phyloP scores from a whole-genome alignment of 1,284 basidiomycete species.

The Golubevia pallescens region DNA sequence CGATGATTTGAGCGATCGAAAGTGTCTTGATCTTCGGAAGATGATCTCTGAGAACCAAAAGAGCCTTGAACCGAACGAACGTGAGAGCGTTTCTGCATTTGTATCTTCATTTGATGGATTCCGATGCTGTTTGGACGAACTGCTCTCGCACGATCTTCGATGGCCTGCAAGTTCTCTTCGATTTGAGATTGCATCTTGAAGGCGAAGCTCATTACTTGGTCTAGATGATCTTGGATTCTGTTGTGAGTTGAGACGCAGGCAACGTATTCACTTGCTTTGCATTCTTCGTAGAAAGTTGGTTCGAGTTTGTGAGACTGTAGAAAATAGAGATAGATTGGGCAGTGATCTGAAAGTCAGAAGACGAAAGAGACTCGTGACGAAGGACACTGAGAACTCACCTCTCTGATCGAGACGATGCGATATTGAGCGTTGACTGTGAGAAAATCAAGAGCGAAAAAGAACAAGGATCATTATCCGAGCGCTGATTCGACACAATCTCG shows the following conservation, averaged over 20 bases:
- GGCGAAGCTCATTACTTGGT: background rate
- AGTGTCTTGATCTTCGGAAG: background rate
- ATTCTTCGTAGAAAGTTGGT: background rate
- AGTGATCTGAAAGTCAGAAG: too few relatives aligned
- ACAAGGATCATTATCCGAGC: too few relatives aligned
- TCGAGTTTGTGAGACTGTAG: background rate
- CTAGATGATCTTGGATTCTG: background rate
- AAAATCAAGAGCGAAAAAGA: too few relatives aligned
- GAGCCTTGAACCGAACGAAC: background rate
- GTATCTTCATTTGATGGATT: background rate
- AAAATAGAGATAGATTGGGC: background rate
- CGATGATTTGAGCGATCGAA: background rate
- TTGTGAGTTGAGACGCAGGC: background rate
- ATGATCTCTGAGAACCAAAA: background rate
- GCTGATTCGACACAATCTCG: too few relatives aligned
- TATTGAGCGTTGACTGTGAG: too few relatives aligned
- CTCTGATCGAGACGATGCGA: too few relatives aligned
- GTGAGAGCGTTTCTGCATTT: too few relatives aligned
- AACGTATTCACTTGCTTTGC: background rate
- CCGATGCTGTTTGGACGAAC: background rate
- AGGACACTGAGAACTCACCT: too few relatives aligned
- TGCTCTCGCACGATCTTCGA: background rate
- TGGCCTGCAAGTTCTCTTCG: background rate
- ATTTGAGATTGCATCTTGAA: background rate
- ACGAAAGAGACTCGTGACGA: too few relatives aligned